Conservation (phyloP, 768 basidiomycete genomes). For the Agrocybe praecox region DNA sequence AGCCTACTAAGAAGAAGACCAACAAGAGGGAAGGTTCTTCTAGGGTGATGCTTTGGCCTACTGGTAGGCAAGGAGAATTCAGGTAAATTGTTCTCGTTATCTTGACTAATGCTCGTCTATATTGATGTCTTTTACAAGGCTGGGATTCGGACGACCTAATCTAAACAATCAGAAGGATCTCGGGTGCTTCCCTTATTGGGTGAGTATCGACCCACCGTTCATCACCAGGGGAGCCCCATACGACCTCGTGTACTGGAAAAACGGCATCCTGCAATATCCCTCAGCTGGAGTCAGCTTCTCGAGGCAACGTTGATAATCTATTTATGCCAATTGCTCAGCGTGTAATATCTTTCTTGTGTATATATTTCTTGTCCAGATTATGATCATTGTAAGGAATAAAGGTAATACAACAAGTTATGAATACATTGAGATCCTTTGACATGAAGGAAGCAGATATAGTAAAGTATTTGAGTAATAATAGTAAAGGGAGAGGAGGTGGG, state of each 20-base stretch:
- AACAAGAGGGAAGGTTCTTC: slow-evolving; percentile 7
- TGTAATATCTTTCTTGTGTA: not conserved
- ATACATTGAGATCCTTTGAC: not conserved
- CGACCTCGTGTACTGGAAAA: slow-evolving; percentile 38
- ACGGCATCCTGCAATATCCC: slow-evolving; percentile 33
- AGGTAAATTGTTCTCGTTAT: slow-evolving; percentile 22
- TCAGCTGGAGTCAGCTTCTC: slow-evolving; percentile 32
- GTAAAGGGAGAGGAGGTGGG: not conserved
- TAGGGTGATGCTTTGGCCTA: slow-evolving; percentile 36
- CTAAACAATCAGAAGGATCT: slow-evolving; percentile 26
- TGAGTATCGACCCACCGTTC: slow-evolving; percentile 27
- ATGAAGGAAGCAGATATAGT: not conserved
- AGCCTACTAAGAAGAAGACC: not conserved
- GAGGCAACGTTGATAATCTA: slow-evolving; percentile 10
- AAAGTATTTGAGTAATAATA: not conserved
- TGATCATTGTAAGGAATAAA: not conserved
- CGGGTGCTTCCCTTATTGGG: slow-evolving; percentile 39
- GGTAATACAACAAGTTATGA: not conserved
- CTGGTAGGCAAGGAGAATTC: slow-evolving; percentile 39
- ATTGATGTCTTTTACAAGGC: slow-evolving; percentile 11
- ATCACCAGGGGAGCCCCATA: slow-evolving; percentile 32
- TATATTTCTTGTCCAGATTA: not conserved
- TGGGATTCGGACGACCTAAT: slow-evolving; percentile 30
- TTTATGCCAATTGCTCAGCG: not conserved
- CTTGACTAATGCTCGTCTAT: not conserved